Base-by-base conservation (phyloP, 345 rosid species). In the Camelina laxa region DNA sequence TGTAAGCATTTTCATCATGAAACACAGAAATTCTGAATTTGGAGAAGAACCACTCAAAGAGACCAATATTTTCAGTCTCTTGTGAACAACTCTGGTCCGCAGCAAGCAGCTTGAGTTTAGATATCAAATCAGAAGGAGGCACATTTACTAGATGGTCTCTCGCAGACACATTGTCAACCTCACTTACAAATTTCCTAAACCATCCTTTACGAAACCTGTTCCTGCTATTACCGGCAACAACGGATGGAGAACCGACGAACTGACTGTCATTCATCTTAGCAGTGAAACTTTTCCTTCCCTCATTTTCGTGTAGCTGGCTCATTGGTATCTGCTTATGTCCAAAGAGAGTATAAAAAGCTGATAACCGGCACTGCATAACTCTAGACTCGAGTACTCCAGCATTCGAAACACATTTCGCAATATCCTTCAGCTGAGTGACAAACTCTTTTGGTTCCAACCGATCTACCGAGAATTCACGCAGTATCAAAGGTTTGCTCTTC, bases 1-100 rank as follows among this genome's bases (percentile, higher is more conserved):
- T 93, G 62, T 84, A 79, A 66, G 85, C 79, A 56, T 79, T 82
- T 75, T 87, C 91, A 47, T 91, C 96, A 55, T 79, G 93, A 80
- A 76, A 87, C 54, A 63, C 72, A 0, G 87, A 89, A 63, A 86
- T 90, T 83, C 98, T 87, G 75, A 88, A 90, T 80, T 78, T 88
- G 72, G 95, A 85, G 81, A 91, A 88, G 84, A 94, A 87, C 95
- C 92, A 86, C 67, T 84, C 94, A n/a, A 67, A 47, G 15, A 75
- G 53, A 60, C 82, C 82, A 33, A 84, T 80, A 55, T 84, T 80
- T 53, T 77, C 72, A 44, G 69, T 85, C 77, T 79, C 83, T 22
- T 61, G 78, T n/a, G 85, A 77, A 74, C 77, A 73, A 51, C 47
- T 67, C 58, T 82, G 82, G 77, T 84, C 87, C 60, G 85, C 83